phyloP scores from a whole-genome alignment of 345 rosid species.

The Eucalyptus decipiens region DNA sequence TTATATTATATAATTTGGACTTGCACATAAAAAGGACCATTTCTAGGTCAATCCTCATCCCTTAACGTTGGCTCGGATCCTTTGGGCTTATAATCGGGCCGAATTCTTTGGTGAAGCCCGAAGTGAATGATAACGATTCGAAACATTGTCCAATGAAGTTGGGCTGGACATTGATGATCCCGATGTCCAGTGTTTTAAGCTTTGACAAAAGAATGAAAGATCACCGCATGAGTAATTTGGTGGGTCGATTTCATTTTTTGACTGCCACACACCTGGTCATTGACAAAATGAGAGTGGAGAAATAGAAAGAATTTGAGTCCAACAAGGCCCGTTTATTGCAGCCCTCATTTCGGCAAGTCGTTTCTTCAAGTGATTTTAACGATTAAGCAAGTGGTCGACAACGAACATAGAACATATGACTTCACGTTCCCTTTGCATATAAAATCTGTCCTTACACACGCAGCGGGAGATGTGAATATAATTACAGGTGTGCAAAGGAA shows the following conservation, averaged over 20 bases:
- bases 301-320: background rate
- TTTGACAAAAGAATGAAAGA: background rate
- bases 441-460: background rate
- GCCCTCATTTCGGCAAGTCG: background rate
- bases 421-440: background rate
- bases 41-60: background rate
- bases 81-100: background rate
- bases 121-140: background rate
- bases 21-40: background rate
- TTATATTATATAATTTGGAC: background rate
- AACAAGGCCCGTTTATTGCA: background rate
- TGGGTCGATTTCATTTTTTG: background rate
- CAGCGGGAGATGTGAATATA: background rate
- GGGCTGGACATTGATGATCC: background rate
- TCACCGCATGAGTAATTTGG: background rate
- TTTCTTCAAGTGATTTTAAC: background rate
- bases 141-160: background rate
- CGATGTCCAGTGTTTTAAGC: background rate
- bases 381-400: background rate
- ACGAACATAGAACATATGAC: background rate
- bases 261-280: background rate
- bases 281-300: background rate
- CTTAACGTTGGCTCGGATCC: background rate
- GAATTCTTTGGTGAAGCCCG: background rate
- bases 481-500: background rate